A percentile compares a stretch with the other conserved stretches of the same genome.
Conservation (phyloP, 225 moss, liverwort and hornwort genomes). For the Rhytidiadelphus loreus region DNA sequence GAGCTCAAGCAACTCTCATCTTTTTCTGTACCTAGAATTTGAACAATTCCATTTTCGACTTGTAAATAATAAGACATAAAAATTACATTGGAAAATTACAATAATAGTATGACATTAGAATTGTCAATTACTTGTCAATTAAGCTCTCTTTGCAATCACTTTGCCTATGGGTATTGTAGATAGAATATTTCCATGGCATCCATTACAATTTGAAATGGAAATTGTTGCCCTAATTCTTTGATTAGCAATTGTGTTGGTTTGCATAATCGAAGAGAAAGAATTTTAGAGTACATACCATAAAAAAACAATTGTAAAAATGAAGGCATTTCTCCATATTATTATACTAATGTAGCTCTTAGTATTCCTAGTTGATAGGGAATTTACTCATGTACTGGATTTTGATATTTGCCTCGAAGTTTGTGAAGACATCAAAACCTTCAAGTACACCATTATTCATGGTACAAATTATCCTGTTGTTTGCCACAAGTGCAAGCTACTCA, state of each 20-base stretch:
- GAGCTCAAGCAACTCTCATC: background rate
- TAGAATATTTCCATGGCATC: background rate
- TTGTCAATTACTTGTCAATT: background rate
- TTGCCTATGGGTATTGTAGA: no score
- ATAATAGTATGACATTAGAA: accelerated
- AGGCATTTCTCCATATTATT: background rate
- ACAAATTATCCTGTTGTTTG: background rate
- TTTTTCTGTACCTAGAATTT: background rate
- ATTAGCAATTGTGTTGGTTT: background rate
- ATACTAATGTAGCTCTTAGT: background rate
- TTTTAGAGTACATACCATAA: no score
- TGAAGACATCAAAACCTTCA: background rate
- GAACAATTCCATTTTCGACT: background rate
- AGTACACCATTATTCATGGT: background rate
- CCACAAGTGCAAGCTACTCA: background rate
- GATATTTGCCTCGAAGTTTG: background rate
- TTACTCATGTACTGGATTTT: background rate
- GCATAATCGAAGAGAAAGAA: background rate
- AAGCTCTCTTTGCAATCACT: background rate
- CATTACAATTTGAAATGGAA: background rate
- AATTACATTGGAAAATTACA: background rate
- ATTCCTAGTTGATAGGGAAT: background rate
- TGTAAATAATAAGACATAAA: background rate
- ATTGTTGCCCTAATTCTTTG: background rate
- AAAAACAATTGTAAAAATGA: background rate